These are phyloP conservation scores for Penicillium janthinellum DNA, from an alignment of 2,329 filamentous ascomycete genomes.

Conservation along the genomic window DNA sequence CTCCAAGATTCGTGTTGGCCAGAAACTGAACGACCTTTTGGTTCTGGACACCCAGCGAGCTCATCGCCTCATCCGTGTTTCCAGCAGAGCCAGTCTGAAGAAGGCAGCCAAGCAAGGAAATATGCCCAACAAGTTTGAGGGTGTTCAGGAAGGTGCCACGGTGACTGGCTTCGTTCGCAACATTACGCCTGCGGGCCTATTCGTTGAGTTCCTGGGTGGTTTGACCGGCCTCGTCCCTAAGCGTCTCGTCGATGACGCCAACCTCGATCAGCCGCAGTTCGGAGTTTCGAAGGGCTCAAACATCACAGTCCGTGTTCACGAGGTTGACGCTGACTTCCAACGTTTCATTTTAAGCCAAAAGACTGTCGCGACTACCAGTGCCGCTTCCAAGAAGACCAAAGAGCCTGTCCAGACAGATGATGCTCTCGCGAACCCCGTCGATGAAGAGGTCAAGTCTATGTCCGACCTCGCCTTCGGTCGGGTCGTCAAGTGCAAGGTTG, in stretches of 20 bases:
- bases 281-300: conserved; percentile 77
- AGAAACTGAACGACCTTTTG: conserved; percentile 77
- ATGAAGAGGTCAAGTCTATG: conserved; percentile 64
- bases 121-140: conserved; percentile 70
- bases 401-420: conserved; percentile 42
- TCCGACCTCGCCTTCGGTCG: conserved; percentile 75
- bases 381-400: conserved; percentile 46
- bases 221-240: conserved; percentile 80
- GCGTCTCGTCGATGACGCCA: conserved; percentile 72
- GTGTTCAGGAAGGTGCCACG: conserved; percentile 68
- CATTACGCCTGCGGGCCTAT: conserved; percentile 77
- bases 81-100: conserved; percentile 80
- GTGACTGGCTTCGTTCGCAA: conserved; percentile 83
- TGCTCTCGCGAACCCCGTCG: conserved; percentile 60
- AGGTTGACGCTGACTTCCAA: conserved; percentile 68
- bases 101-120: conserved; percentile 71
- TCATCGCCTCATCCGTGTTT: conserved; percentile 73
- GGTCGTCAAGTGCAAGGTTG: conserved; percentile 73
- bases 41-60: conserved; percentile 83
- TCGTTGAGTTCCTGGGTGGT: conserved; percentile 82
- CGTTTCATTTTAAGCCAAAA: conserved; percentile 69
- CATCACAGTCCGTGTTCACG: conserved; percentile 70
- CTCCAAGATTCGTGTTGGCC: conserved; percentile 81
- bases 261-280: conserved; percentile 69
- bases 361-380: conserved; percentile 52